These are phyloP conservation scores for Serendipita indica DNA, from an alignment of 768 basidiomycete genomes.

Conservation along the genomic window DNA sequence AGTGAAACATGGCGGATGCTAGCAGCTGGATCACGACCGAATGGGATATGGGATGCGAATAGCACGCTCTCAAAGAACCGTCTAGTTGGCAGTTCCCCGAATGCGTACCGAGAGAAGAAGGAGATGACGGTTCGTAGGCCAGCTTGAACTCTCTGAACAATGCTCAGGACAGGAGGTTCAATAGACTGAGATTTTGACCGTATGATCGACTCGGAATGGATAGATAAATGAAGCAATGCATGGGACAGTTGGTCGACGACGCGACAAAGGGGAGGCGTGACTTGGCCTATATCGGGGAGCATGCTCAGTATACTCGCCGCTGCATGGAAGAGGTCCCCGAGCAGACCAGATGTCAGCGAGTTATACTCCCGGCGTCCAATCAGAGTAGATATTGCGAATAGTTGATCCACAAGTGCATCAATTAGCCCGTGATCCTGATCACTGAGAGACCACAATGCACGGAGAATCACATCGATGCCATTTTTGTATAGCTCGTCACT, in stretches of 20 bases:
- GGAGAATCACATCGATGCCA: background rate
- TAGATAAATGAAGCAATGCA: too few species aligned
- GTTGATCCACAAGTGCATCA: too few species aligned
- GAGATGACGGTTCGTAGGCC: too few species aligned
- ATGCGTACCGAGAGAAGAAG: background rate
- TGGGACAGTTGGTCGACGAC: background rate
- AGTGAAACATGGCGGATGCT: background rate
- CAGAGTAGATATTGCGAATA: too few species aligned
- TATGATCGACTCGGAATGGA: too few species aligned
- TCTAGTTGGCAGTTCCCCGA: background rate
- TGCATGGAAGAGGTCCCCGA: background rate
- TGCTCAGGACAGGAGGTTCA: background rate
- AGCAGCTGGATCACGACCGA: background rate
- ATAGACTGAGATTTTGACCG: too few species aligned
- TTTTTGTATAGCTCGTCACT: background rate
- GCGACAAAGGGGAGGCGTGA: background rate
- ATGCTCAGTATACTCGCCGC: background rate
- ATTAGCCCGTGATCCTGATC: too few species aligned
- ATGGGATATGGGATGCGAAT: background rate
- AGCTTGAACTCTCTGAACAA: background rate
- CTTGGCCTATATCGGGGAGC: background rate
- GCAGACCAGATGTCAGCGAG: too few species aligned
- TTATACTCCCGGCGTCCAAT: too few species aligned
- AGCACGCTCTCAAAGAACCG: slow-evolving; percentile 3
- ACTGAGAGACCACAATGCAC: too few species aligned